Evolutionary conservation across 2,329 filamentous ascomycete genomes (phyloP), one percentile per base, ranked within the genome.

Genomic region (Ascochyta clinopodiicola): DNA sequence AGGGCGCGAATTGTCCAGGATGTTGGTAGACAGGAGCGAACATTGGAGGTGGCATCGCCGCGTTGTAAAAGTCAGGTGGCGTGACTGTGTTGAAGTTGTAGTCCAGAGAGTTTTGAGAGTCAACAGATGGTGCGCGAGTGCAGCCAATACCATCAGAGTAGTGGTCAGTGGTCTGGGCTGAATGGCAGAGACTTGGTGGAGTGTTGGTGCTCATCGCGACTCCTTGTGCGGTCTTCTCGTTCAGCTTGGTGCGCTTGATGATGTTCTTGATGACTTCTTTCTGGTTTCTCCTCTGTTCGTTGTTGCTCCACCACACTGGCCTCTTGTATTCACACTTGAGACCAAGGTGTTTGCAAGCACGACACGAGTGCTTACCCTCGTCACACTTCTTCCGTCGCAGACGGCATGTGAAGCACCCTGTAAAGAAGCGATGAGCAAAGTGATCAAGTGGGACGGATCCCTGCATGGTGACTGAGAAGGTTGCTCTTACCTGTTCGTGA

Each of bases 241-340:
- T 88, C 65, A 96, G 84, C 85, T 98, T 98, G 74, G 95, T 98
- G 74, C 89, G 87, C 86, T 96, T 97, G 82, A 99, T 98, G 77
- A 94, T 91, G 78, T 90, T 89, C 84, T 99, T 99, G 83, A 99
- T 96, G 66, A 88, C 81, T 74, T 98, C 95, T 80, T 98, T 99
- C 76, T 97, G 92, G 52, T 88, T 81, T 68, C 89, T 86, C 66
- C 95, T 85, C 71, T 90, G 87, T 61, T 96, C 92, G 71, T 90
- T 90, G 82, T 95, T 97, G 79, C 89, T 90, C 95, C 95, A 99
- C 95, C 95, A 99, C 79, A 91, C 86, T 34, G 95, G 95, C 72
- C 93, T 84, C 83, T 96, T 96, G 81, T 98, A 99, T 81, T 98
- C 92, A 81, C 95, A 99, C 70, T 84, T 83, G 53, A 99, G 84